These are phyloP conservation scores for Austroboletus niveus DNA, from an alignment of 1,284 basidiomycete species.

Conservation along the genomic window DNA sequence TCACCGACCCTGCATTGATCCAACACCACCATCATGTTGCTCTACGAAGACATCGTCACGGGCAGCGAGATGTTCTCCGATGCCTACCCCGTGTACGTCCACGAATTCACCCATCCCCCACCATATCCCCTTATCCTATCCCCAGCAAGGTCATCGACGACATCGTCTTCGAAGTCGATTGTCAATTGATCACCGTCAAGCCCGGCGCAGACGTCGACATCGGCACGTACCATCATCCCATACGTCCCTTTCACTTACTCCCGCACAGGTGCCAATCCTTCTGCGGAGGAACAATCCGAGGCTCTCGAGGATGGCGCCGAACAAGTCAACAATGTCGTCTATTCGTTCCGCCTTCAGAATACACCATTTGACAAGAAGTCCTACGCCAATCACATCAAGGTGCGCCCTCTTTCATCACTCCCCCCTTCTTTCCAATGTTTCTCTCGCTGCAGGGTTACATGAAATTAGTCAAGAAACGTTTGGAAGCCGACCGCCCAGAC, in stretches of 20 bases:
- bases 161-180: conserved; percentile 91
- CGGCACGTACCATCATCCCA: conserved; percentile 48
- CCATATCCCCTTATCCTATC: neutral
- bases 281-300: conserved; percentile 87
- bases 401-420: conserved; percentile 18
- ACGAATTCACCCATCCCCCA: neutral
- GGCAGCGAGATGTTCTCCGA: conserved; percentile 96
- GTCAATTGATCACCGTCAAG: conserved; percentile 73
- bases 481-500: conserved; percentile 61
- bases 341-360: conserved; percentile 88
- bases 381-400: conserved; percentile 88
- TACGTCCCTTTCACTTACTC: conserved; percentile 6
- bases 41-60: conserved; percentile 74
- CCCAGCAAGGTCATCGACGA: conserved; percentile 79
- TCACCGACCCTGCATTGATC: conserved; percentile 14
- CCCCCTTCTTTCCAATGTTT: conserved; percentile 18
- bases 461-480: conserved; percentile 73
- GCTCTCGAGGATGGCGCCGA: conserved; percentile 75
- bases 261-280: conserved; percentile 79
- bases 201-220: conserved; percentile 87
- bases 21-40: conserved; percentile 55
- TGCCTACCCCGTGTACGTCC: conserved; percentile 76
- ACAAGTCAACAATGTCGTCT: conserved; percentile 88
- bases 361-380: conserved; percentile 93
- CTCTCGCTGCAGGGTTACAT: conserved; percentile 62